Evolutionary conservation across 345 rosid genomes (phyloP), one percentile per base, ranked within the genome.

Genomic region (Populus nigra): DNA sequence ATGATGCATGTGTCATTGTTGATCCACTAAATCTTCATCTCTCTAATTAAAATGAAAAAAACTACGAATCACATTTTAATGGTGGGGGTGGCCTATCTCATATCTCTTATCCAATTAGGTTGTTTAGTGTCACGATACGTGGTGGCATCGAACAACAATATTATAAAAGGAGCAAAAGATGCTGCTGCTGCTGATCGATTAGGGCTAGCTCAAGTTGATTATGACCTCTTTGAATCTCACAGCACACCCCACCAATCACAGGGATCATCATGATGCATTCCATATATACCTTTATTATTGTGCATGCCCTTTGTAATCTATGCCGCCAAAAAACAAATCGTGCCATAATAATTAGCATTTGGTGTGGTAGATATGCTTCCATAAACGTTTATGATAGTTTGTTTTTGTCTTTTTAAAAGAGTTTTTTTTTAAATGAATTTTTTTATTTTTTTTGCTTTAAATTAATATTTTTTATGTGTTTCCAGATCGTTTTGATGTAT

Each of bases 361-460:
- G 45, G 45, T 10, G 45, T 41, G 7, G 47, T 11, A 43, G 47
- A 11, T 43, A 11, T 43, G 47, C 47, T 43, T 43, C 47, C 1
- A 43, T 43, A 13, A 33, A 33, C 5, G 36, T 33, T 33, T 33
- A 4, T 33, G 36, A 33, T 33, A 31, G 3, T 31, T 31, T 33
- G 35, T 33, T 33, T 33, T 33, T 33, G 5, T 33, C 5, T 33
- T 33, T 33, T 33, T 27, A 33, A 33, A 33, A 4, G 5, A 33
- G 5, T 4, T 0, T 4, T 33, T 33, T 33, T 0, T 1, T 0
- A 33, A 33, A 33, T 0, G 1, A 33, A 5, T 4, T 0, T 4
- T 33, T 33, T 33, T 4, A 33, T 33, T 33, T 4, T 33, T 33
- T 33, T 33, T 33, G 0, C 3, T 33, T 33, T 33, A 4, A 33